A percentile compares a stretch with the other conserved stretches of the same genome.
phyloP scores from a whole-genome alignment of 495 filamentous ascomycete species.

The Platismatia glauca region DNA sequence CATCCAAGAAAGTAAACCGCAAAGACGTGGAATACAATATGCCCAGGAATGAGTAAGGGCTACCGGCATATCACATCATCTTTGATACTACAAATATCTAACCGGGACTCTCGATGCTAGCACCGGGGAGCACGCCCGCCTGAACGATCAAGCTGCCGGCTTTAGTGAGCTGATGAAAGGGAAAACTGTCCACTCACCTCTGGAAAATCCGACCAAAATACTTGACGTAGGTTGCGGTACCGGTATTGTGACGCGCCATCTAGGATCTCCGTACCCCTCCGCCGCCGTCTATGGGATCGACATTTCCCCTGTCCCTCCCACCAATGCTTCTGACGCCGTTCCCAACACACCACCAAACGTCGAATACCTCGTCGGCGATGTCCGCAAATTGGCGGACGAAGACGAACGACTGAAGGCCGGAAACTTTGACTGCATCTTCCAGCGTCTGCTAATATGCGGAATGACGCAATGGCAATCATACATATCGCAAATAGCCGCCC shows the following conservation, averaged over 20 bases:
- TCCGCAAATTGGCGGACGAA: neutral
- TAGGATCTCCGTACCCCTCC: neutral
- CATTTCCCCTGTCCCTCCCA: neutral
- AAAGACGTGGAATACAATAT: neutral
- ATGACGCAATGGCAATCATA: neutral
- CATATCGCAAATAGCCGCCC: neutral
- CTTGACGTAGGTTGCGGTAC: conserved; percentile 2
- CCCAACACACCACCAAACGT: neutral
- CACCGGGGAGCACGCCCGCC: neutral
- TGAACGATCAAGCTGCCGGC: neutral
- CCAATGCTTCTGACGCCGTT: neutral
- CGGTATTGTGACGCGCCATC: neutral
- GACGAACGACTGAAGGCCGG: neutral
- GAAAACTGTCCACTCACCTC: neutral
- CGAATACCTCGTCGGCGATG: neutral
- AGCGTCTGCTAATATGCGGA: neutral
- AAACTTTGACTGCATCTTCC: neutral
- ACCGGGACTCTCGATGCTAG: neutral
- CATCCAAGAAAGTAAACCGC: no score
- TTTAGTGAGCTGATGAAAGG: neutral
- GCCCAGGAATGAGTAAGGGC: neutral
- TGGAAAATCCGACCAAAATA: neutral
- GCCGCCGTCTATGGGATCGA: neutral
- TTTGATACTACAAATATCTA: neutral
- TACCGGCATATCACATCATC: neutral